These are phyloP conservation scores for Mortierella sp. DNA, from an alignment of 371 early-diverging fungal genomes.

Conservation along the genomic window DNA sequence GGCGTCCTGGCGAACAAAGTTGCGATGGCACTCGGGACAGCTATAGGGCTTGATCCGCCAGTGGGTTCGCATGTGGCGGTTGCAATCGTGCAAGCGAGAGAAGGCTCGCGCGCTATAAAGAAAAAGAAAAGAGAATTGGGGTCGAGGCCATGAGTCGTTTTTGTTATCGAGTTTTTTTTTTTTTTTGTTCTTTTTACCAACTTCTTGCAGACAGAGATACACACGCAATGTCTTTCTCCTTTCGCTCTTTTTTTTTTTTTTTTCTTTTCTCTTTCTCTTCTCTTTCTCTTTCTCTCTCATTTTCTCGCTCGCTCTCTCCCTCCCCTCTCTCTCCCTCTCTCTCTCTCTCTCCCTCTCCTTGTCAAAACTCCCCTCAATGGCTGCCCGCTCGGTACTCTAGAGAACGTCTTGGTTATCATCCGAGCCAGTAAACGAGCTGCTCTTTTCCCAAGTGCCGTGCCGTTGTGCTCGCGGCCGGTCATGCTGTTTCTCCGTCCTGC, in stretches of 20 bases:
- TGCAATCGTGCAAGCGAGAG: conserved; percentile 81
- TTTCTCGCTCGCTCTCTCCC: not conserved
- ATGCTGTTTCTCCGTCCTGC: too few species aligned
- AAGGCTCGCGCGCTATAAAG: conserved; percentile 56
- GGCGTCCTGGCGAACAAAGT: conserved; percentile 84
- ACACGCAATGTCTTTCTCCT: not conserved
- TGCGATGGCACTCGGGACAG: conserved; percentile 71
- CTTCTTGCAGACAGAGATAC: not conserved
- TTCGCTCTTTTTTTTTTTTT: not conserved
- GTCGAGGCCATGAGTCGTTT: not conserved
- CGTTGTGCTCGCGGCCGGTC: too few species aligned
- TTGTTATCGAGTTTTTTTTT: not conserved
- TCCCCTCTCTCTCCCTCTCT: not conserved
- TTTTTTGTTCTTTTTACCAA: not conserved
- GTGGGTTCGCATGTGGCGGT: conserved; percentile 78
- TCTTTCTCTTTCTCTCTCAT: not conserved
- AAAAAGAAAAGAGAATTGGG: not conserved
- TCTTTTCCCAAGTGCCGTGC: too few species aligned
- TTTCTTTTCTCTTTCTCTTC: not conserved
- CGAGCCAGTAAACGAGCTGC: too few species aligned
- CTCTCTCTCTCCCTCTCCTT: not conserved
- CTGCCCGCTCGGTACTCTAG: too few species aligned
- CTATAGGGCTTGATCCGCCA: conserved; percentile 69
- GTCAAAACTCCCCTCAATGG: too few species aligned
- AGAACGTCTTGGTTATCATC: too few species aligned